Base-by-base conservation (phyloP, 1,139 yeast species). In the Scheffersomyces cryptocercus region DNA sequence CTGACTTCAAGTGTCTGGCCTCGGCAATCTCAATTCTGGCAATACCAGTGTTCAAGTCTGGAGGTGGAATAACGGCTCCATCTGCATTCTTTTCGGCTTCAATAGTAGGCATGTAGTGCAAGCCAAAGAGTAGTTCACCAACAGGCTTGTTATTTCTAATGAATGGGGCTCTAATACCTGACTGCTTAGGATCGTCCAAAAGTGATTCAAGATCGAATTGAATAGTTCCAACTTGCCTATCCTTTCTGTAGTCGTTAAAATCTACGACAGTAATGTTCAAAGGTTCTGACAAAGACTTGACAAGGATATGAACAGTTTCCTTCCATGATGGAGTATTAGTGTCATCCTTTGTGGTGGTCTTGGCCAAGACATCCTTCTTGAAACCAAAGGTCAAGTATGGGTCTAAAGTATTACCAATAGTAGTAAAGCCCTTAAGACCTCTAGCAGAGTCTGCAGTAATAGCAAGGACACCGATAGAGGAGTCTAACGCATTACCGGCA, bases 11-110 rank as follows among this genome's bases (percentile, higher is more conserved):
- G 63, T 76, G 70, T 64, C 84, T 74, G 20, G 81, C 84, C 49
- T 75, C 81, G n/a, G 62, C 54, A 39, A 81, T 60, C 44, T 70
- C 74, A 46, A 86, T 64, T 57, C 84, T 79, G 26, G 86, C 82
- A 56, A 93, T 85, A 75, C 99, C 99, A 14, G 97, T 88, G 65
- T 89, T 90, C 64, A 89, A 81, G 54, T 90, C 97, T 41, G 96
- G 97, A 38, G 96, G 90, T 38, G 96, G 91, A 53, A 82, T 85
- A 40, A 78, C 73, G 8, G 95, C 86, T 43, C 97, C 98, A 65
- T 89, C 96, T 3, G 88, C 90, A 54, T 84, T 78, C 52, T 76
- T 77, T 44, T 80, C 77, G 30, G 95, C 85, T 62, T 85, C 89
- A 51, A 90, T 68, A 15, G 93, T 85, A 39, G 95, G 95, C 76